Percentiles rank a stretch among this genome's conserved stretches.
Conservation (phyloP, 1,284 basidiomycete species). For the Irpex lacteus region DNA sequence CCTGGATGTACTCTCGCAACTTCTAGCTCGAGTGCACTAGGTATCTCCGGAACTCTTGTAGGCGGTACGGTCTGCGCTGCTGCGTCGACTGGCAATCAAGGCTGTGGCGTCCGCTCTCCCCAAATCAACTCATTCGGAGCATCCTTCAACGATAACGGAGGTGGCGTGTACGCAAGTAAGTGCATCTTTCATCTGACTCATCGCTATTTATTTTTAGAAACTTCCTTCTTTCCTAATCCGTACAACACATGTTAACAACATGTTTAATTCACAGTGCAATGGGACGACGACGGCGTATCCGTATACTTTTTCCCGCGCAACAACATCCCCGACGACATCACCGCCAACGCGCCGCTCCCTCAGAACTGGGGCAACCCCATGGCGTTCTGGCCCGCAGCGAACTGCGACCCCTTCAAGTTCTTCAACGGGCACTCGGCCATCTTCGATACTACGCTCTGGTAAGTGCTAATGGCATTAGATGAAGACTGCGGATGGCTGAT, state of each 20-base stretch:
- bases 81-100: slow-evolving; percentile 47
- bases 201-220: neutral
- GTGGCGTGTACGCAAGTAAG: slow-evolving; percentile 82
- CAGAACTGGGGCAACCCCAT: slow-evolving; percentile 71
- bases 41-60: slow-evolving; percentile 58
- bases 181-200: slow-evolving; percentile 16
- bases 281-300: slow-evolving; percentile 72
- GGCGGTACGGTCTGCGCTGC: slow-evolving; percentile 71
- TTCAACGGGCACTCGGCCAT: slow-evolving; percentile 77
- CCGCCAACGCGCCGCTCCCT: slow-evolving; percentile 63
- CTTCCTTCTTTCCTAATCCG: neutral
- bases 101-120: slow-evolving; percentile 62
- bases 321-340: slow-evolving; percentile 74
- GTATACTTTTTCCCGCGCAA: slow-evolving; percentile 79
- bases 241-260: slow-evolving; percentile 1
- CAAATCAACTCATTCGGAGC: slow-evolving; percentile 57
- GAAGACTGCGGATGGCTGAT: neutral
- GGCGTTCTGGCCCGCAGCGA: slow-evolving; percentile 69
- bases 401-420: slow-evolving; percentile 72
- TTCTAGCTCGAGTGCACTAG: slow-evolving; percentile 44
- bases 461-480: slow-evolving; percentile 25
- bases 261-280: slow-evolving; percentile 58
- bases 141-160: slow-evolving; percentile 68
- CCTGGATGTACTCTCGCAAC: slow-evolving; percentile 66
- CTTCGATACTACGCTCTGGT: slow-evolving; percentile 83